phyloP scores from a whole-genome alignment of 78 protist species.

The Chrysochromulina tobinii region DNA sequence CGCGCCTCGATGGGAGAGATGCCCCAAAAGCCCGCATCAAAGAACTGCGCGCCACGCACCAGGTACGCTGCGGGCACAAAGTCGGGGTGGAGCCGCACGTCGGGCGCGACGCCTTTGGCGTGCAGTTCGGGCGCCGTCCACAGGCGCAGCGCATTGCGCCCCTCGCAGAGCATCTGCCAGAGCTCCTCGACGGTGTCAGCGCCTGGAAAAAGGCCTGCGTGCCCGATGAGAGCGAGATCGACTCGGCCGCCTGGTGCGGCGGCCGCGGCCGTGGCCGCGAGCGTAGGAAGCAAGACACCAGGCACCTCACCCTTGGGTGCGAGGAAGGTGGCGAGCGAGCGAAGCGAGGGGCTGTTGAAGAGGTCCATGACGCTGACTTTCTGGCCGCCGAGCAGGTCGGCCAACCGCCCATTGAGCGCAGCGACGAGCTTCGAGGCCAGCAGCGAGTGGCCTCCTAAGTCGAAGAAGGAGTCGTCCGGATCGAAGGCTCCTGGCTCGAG shows the following conservation, averaged over 20 bases:
- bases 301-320: neutral
- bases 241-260: neutral
- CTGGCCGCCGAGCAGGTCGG: neutral
- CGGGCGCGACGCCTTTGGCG: slow-evolving; percentile 26
- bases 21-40: slow-evolving; percentile 50
- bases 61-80: slow-evolving; percentile 25
- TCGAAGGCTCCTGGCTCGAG: neutral
- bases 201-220: slow-evolving; percentile 46
- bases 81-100: neutral
- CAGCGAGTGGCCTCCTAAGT: slow-evolving; percentile 47
- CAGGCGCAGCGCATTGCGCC: slow-evolving; percentile 25
- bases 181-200: neutral
- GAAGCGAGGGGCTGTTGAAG: neutral
- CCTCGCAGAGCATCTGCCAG: slow-evolving; percentile 37
- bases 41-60: slow-evolving; percentile 29
- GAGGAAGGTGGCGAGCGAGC: neutral
- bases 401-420: neutral
- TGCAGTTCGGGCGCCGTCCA: neutral
- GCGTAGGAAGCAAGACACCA: neutral
- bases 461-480: slow-evolving; percentile 35
- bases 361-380: slow-evolving; percentile 27
- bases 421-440: slow-evolving; percentile 17
- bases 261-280: neutral
- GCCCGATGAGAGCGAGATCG: slow-evolving; percentile 49
- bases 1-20: slow-evolving; percentile 39